Evolutionary conservation across 768 basidiomycete genomes (phyloP).

Genomic region (Suillus paluster): DNA sequence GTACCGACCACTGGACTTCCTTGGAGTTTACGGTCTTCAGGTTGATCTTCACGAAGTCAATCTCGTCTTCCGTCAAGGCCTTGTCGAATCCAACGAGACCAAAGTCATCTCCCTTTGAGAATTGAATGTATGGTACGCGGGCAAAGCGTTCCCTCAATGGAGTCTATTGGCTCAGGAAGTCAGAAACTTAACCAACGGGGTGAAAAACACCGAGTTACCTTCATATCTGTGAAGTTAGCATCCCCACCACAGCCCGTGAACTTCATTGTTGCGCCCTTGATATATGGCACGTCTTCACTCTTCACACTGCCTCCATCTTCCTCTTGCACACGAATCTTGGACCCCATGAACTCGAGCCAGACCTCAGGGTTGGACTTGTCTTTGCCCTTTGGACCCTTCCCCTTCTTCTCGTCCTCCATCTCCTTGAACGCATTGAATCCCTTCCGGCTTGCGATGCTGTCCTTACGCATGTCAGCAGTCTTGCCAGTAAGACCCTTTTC

Average conservation of each 20-base stretch:
- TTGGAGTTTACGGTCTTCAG: conserved; percentile 67
- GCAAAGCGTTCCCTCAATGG: conserved; percentile 52
- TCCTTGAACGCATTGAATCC: conserved; percentile 86
- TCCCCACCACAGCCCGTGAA: conserved; percentile 57
- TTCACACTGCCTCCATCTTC: conserved; percentile 51
- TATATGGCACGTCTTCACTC: conserved; percentile 46
- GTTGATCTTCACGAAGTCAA: conserved; percentile 65
- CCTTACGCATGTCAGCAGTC: conserved; percentile 62
- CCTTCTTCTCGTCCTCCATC: conserved; percentile 49
- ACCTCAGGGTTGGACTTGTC: conserved; percentile 58
- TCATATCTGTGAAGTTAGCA: conserved; percentile 68
- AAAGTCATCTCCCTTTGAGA: conserved; percentile 46
- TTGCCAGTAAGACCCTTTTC: conserved; percentile 88
- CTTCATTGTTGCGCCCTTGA: conserved; percentile 50
- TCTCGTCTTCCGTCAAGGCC: conserved; percentile 70
- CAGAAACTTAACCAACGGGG: conserved; percentile 1
- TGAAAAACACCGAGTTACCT: conserved; percentile 33
- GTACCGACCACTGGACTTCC: conserved; percentile 65
- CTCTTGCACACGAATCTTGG: conserved; percentile 65
- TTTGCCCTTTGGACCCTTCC: conserved; percentile 34
- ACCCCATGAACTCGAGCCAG: conserved; percentile 76
- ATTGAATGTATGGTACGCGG: conserved; percentile 51
- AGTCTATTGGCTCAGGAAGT: conserved; percentile 29
- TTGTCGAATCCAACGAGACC: conserved; percentile 64
- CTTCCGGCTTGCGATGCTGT: conserved; percentile 50